Percentiles rank a stretch among this genome's conserved stretches.
Evolutionary conservation across 768 basidiomycete species (phyloP).

Genomic region (Russula sp.): DNA sequence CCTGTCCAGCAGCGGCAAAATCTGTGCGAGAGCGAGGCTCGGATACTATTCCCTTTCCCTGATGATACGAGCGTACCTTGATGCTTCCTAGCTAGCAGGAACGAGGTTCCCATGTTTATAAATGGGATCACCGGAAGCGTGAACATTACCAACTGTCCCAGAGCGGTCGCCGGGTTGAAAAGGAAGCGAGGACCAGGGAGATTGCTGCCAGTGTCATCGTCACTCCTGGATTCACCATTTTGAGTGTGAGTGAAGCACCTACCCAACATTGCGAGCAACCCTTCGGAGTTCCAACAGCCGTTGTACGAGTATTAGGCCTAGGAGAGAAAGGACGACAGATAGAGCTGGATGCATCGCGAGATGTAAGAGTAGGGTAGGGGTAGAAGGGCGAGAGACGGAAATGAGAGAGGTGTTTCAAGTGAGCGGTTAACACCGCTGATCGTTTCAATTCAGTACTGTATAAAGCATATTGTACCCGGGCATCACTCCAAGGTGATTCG

Average conservation of each 20-base stretch:
- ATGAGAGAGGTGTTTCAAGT: too few relatives aligned
- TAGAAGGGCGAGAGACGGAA: too few relatives aligned
- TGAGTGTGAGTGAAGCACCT: not conserved
- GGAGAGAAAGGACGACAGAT: not conserved
- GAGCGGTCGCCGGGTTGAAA: not conserved
- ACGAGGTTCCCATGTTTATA: not conserved
- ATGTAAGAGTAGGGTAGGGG: not conserved
- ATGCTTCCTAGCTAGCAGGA: not conserved
- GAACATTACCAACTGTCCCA: not conserved
- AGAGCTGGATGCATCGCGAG: not conserved
- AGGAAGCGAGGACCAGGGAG: constrained; percentile 8
- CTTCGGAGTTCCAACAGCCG: constrained; percentile 5
- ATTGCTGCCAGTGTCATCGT: not conserved
- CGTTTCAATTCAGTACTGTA: too few relatives aligned
- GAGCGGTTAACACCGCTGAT: too few relatives aligned
- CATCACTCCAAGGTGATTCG: too few relatives aligned
- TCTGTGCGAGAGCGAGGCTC: not conserved
- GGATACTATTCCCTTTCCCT: too few relatives aligned
- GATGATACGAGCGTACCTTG: not conserved
- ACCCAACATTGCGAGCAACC: constrained; percentile 1
- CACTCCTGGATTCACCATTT: not conserved
- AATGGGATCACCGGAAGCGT: not conserved
- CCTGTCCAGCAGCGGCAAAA: constrained; percentile 12
- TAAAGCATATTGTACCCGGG: too few relatives aligned
- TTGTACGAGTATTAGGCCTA: not conserved